Evolutionary conservation across 2,329 filamentous ascomycete species (phyloP).

Genomic region (Pseudopyricularia cyperi): DNA sequence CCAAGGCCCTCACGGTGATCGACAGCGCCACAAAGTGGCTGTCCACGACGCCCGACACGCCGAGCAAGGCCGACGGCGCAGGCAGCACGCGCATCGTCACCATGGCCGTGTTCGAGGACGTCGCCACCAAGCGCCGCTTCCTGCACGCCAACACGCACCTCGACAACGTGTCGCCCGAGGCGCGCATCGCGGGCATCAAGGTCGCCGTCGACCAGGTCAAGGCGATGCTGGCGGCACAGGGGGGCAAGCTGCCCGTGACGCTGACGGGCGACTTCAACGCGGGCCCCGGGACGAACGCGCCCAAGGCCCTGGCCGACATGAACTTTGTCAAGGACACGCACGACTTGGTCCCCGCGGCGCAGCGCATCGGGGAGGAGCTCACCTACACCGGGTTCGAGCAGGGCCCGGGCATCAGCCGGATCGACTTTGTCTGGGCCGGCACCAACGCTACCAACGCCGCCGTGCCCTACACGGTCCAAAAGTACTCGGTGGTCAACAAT

Average conservation of each 20-base stretch:
- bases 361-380: not conserved
- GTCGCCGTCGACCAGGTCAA: constrained; percentile 23
- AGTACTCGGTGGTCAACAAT: constrained; percentile 1
- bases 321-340: not conserved
- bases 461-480: not conserved
- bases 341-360: not conserved
- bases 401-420: constrained; percentile 3
- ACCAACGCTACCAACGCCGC: constrained; percentile 1
- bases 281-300: not conserved
- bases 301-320: not conserved
- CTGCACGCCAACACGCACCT: constrained; percentile 39
- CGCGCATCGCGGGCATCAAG: constrained; percentile 31
- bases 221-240: constrained; percentile 6
- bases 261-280: constrained; percentile 6
- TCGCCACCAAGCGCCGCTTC: constrained; percentile 20
- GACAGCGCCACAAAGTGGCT: constrained; percentile 48
- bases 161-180: constrained; percentile 30
- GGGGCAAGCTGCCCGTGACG: not conserved
- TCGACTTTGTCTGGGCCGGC: constrained; percentile 6
- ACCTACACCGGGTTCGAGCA: not conserved
- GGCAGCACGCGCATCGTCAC: constrained; percentile 31
- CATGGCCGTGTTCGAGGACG: constrained; percentile 29
- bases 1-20: constrained; percentile 34
- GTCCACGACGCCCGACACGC: constrained; percentile 40
- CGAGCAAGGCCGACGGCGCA: constrained; percentile 44